Evolutionary conservation across 2,329 filamentous ascomycete species (phyloP), one percentile per base, ranked within the genome.

Genomic region (Colletotrichum sublineola): DNA sequence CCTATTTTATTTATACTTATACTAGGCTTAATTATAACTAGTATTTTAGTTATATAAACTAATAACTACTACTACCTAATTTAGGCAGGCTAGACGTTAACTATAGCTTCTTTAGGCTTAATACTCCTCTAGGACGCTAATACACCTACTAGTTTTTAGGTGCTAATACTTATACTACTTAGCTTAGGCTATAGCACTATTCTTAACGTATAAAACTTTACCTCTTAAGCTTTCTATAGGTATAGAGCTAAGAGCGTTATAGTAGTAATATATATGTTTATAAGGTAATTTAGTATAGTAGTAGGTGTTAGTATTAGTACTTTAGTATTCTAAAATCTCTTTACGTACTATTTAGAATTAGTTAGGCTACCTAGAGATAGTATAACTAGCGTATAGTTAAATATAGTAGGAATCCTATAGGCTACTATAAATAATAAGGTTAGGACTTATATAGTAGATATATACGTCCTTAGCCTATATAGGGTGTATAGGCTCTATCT

Each of bases 51-150:
- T 36, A 76, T 69, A 14, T 66, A 70, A 3, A 31, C 46, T 24
- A 71, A 74, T 29, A 67, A 74, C 55, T 77, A 75, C 61, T 68
- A 66, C 15, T 72, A 55, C 33, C 63, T 64, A 11, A 71, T 77
- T 52, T 75, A 68, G 67, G 42, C 56, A 14, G 73, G 76, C 24
- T 77, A 73, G 76, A 50, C 56, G 15, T 6, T 77, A 9, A 50
- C 68, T 2, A 62, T 61, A 1, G 5, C 75, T 5, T 62, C 56
- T 0, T 71, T 68, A 5, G 64, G 71, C 3, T 29, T 77, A 3
- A 67, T 68, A 24, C 55, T 75, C 18, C 33, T 77, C 5, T 75
- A 63, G 67, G 33, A 71, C 18, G 53, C 29, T 18, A 12, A 33
- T 4, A 69, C 55, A 1, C 57, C 64, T 3, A 44, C 48, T 5